A percentile compares a stretch with the other conserved stretches of the same genome.
Evolutionary conservation across 2,329 filamentous ascomycete genomes (phyloP).

Genomic region (Botrytis sinoallii): DNA sequence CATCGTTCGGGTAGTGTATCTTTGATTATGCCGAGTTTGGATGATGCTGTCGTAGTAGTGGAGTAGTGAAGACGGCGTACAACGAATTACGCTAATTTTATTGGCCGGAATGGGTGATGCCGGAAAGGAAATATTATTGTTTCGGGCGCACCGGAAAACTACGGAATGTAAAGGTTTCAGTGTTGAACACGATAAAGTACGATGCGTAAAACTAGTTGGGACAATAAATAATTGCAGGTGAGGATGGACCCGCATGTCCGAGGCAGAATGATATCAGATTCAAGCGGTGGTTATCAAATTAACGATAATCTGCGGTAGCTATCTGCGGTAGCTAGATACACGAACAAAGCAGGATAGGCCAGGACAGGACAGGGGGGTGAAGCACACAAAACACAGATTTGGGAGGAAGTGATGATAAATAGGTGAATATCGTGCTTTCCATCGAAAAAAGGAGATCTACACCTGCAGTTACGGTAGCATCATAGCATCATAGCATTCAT

Average conservation of each 20-base stretch:
- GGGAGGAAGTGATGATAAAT: not conserved
- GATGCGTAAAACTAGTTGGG: not conserved
- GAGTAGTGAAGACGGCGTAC: slow-evolving; percentile 16
- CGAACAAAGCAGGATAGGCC: not conserved
- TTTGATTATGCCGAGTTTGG: slow-evolving; percentile 17
- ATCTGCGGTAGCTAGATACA: not conserved
- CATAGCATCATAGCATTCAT: not conserved
- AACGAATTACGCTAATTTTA: slow-evolving; percentile 16
- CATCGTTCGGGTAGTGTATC: slow-evolving; percentile 14
- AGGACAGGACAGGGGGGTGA: not conserved
- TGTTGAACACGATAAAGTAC: slow-evolving; percentile 4
- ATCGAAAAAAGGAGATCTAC: not conserved
- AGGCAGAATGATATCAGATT: slow-evolving; percentile 5
- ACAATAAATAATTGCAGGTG: not conserved
- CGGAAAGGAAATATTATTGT: slow-evolving; percentile 11
- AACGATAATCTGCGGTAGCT: not conserved
- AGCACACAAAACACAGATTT: not conserved
- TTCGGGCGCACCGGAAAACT: slow-evolving; percentile 15
- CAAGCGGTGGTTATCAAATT: not conserved
- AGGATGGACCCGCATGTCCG: not conserved
- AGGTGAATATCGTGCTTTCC: not conserved
- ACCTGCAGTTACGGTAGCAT: not conserved
- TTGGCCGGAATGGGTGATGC: slow-evolving; percentile 21
- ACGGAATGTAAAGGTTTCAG: slow-evolving; percentile 16
- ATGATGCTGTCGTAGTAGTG: slow-evolving; percentile 13